Conservation (phyloP, 164 flowering plant genomes). For the Santalum album region DNA sequence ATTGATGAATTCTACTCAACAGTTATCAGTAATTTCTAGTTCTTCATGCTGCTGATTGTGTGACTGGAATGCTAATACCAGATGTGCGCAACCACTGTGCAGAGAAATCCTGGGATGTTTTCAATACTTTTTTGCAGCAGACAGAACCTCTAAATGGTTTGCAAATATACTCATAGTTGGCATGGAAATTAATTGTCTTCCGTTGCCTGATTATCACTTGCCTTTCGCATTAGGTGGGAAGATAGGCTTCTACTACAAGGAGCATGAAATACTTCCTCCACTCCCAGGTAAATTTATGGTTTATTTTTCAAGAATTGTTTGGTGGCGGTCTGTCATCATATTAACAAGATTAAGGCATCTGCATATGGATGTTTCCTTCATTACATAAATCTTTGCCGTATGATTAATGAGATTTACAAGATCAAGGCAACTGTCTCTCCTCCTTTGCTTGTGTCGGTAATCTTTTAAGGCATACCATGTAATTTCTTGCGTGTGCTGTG, state of each 20-base stretch:
- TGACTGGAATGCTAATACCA: conserved; percentile 16
- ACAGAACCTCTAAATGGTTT: conserved; percentile 82
- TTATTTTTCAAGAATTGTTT: background rate
- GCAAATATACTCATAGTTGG: conserved; percentile 1
- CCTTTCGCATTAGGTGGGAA: conserved; percentile 58
- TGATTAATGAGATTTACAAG: no score
- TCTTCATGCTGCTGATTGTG: background rate
- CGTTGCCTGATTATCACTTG: background rate
- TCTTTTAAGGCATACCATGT: no score
- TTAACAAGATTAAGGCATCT: background rate
- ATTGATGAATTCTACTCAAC: no score
- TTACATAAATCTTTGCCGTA: no score
- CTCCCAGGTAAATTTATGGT: conserved; percentile 56
- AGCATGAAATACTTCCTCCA: conserved; percentile 96
- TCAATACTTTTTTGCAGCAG: conserved; percentile 52
- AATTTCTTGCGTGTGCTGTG: no score
- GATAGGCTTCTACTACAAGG: conserved; percentile 91
- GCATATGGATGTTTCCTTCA: no score
- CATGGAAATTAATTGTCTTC: background rate
- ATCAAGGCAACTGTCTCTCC: no score
- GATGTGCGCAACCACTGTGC: conserved; percentile 75
- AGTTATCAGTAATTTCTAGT: no score
- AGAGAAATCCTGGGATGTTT: conserved; percentile 78
- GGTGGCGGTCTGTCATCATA: no score
- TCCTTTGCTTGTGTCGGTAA: no score